phyloP scores from a whole-genome alignment of 78 protist species.

The Speleostelium caveatum region DNA sequence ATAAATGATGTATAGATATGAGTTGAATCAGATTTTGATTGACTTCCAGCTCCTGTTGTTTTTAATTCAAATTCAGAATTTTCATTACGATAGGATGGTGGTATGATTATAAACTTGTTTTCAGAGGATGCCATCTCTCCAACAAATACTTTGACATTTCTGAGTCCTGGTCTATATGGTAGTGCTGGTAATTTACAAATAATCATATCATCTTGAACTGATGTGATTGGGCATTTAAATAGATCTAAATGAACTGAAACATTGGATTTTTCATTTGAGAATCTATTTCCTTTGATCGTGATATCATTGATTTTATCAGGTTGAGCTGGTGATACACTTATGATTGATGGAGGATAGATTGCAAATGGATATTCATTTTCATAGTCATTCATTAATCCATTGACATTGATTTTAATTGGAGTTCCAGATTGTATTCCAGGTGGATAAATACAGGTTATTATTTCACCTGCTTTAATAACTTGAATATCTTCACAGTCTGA shows the following conservation, averaged over 20 bases:
- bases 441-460: no score
- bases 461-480: neutral
- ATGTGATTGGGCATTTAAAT: neutral
- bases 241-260: neutral
- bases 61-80: no score
- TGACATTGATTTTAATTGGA: neutral
- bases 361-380: neutral
- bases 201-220: neutral
- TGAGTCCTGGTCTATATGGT: no score
- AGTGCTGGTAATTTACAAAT: neutral
- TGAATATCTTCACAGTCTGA: neutral
- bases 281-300: no score
- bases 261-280: neutral
- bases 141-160: no score
- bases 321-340: neutral
- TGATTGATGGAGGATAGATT: neutral
- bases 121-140: no score
- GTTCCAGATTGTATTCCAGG: neutral
- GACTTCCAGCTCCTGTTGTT: no score
- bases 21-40: no score
- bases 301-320: no score
- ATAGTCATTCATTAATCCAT: neutral
- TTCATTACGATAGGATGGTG: no score
- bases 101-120: no score
- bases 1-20: no score